Conservation (phyloP, 2,329 filamentous ascomycete genomes). For the Xylaria sp. region DNA sequence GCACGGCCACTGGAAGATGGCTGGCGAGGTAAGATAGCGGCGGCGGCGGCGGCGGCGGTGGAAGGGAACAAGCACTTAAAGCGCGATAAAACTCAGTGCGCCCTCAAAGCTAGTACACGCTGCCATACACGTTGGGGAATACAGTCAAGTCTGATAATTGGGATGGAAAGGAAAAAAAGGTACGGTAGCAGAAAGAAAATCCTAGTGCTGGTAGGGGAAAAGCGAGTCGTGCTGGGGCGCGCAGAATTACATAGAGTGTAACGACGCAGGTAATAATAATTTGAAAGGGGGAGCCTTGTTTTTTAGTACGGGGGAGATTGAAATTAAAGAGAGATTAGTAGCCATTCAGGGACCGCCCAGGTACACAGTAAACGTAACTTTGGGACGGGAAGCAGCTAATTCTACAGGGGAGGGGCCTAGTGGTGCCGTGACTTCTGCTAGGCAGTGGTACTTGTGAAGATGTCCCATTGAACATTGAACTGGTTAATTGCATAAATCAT, state of each 20-base stretch:
- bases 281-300: conserved; percentile 51
- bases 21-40: conserved; percentile 44
- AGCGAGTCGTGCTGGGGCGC: conserved; percentile 37
- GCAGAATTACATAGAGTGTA: conserved; percentile 39
- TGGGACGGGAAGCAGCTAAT: conserved; percentile 38
- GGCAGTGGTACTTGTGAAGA: not conserved
- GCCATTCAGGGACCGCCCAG: conserved; percentile 44
- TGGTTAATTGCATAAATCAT: not conserved
- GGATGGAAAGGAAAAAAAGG: conserved; percentile 31
- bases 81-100: conserved; percentile 42
- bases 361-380: conserved; percentile 28
- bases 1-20: conserved; percentile 38
- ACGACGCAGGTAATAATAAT: conserved; percentile 47
- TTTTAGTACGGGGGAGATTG: conserved; percentile 45
- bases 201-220: conserved; percentile 40
- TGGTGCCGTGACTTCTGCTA: conserved; percentile 3
- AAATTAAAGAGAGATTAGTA: conserved; percentile 47
- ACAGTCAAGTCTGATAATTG: conserved; percentile 36
- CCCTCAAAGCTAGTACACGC: conserved; percentile 36
- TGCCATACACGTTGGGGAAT: conserved; percentile 38
- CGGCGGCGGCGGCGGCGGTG: conserved; percentile 36
- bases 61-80: conserved; percentile 27
- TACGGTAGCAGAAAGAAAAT: conserved; percentile 34
- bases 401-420: conserved; percentile 13
- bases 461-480: not conserved